Percentiles rank a stretch among this genome's conserved stretches.
phyloP scores from a whole-genome alignment of 768 basidiomycete species.

The Leccinum ochraceum region DNA sequence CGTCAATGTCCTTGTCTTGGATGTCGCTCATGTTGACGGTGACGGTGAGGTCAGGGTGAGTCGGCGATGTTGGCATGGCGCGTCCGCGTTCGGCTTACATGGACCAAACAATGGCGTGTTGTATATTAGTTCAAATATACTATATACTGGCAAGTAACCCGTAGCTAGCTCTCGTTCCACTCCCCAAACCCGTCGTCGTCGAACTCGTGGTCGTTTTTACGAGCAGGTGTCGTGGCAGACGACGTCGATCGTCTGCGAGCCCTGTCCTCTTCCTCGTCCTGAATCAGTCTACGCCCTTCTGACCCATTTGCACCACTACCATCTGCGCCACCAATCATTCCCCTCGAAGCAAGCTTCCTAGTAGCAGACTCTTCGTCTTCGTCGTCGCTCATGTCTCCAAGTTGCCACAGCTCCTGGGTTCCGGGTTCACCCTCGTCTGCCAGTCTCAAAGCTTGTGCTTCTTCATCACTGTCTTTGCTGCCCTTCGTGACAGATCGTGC shows the following conservation, averaged over 20 bases:
- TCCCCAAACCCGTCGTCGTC: conserved; percentile 37
- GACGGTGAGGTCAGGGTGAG: conserved; percentile 16
- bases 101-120: neutral
- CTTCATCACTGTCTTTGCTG: conserved; percentile 24
- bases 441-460: conserved; percentile 35
- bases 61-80: neutral
- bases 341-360: conserved; percentile 23
- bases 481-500: conserved; percentile 27
- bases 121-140: neutral
- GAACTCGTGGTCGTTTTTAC: conserved; percentile 16
- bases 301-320: conserved; percentile 9
- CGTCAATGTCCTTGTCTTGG: conserved; percentile 45
- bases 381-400: conserved; percentile 72
- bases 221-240: conserved; percentile 38
- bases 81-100: neutral
- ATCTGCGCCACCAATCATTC: conserved; percentile 16
- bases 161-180: conserved; percentile 24
- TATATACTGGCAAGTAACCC: neutral
- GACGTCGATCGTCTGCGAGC: conserved; percentile 36
- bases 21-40: conserved; percentile 15
- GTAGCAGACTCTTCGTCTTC: conserved; percentile 48
- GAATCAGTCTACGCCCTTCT: conserved; percentile 46
- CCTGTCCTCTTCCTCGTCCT: conserved; percentile 36
- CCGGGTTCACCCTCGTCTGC: conserved; percentile 41
- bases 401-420: conserved; percentile 55